Base-by-base conservation (phyloP, 768 basidiomycete genomes). In the Chiua virens region DNA sequence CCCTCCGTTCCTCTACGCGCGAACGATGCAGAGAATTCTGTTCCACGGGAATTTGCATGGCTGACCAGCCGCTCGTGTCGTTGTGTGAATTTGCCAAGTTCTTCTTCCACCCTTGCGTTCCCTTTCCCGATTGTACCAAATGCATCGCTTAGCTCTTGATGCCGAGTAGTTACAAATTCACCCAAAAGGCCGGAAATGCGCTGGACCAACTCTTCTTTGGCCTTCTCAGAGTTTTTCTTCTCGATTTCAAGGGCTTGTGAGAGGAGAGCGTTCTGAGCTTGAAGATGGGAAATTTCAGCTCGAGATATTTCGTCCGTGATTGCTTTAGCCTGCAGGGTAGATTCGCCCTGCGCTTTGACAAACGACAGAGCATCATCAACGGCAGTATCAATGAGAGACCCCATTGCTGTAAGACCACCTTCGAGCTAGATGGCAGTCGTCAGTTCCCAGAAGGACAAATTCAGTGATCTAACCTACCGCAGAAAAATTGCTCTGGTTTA, bases 151-250 rank as follows among this genome's bases (percentile, higher is more conserved):
- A 93, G 71, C 18, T 80, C 81, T 15, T 76, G 73, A 62, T 94
- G 87, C 25, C 89, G 81, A 42, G 85, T 78, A 38, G 78, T 70
- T 27, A 85, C 78, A 66, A 87, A 95, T 23, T 80, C 85, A 11
- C 79, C 82, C 3, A 97, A 71, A 56, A 94, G 74, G 4, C 75
- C 74, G 1, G 89, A 87, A 44, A 96, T 77, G 35, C 84, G 85
- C 37, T 86, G 79, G n/a, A 94, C 68, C 13, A 96, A 67, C 36
- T 89, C 86, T 37, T 85, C 82, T 52, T 83, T 87, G 2, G 87
- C 81, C 43, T 77, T 80, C 22, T 86, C 82, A 0, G 86, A 79
- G 53, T 82, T 86, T 14, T 66, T 63, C 63, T 81, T 82, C 66
- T 96, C 91, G 15, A 78, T 68, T 53, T 82, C 79, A 13, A 95